Evolutionary conservation across 257 asterid genomes (phyloP), one percentile per base, ranked within the genome.

Genomic region (Salvia hispanica): DNA sequence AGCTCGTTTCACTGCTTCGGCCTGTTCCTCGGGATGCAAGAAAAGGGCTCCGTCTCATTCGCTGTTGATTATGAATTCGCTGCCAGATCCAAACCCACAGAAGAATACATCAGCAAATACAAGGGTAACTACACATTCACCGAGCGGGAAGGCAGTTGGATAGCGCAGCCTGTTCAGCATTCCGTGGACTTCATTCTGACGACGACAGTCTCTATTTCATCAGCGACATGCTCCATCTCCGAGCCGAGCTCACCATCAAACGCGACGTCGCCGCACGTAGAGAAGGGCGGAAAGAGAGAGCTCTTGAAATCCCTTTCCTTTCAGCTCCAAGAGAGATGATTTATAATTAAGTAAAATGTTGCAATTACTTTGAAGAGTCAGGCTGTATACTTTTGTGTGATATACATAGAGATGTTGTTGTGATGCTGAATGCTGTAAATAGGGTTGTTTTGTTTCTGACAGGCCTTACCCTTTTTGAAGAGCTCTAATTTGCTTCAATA

Each of bases 1-100:
- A 85, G 91, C 79, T 78, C 91, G 64, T 86, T 79, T 65, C 95
- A 91, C 42, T 91, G 97, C 67, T 91, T 91, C 16, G 97, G 97
- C 42, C 96, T 91, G 43, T 91, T 88, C 69, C 83, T 91, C 14
- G 97, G 97, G 54, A 91, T 91, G 97, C 97, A 88, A 69, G 96
- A 91, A 58, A 91, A 91, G 80, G 97, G 97, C 3, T 91, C 95
- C 0, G 87, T 85, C 14, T 58, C 91, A 5, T 88, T 91, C 7
- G 88, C 93, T 0, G 97, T 91, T 14, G 96, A 91, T 77, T 91
- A 91, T 56, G 97, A 88, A 66, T 91, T 91, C 44, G 86, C 97
- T 12, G 95, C 97, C 9, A 76, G 97, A 68, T 81, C 91, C 43
- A 91, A 91, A 62, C 96, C 92, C 40, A 73, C 85, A 1, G 96